A percentile compares a stretch with the other conserved stretches of the same genome.
Evolutionary conservation across 176 grass and related monocot genomes (phyloP).

Genomic region (Triticum urartu): DNA sequence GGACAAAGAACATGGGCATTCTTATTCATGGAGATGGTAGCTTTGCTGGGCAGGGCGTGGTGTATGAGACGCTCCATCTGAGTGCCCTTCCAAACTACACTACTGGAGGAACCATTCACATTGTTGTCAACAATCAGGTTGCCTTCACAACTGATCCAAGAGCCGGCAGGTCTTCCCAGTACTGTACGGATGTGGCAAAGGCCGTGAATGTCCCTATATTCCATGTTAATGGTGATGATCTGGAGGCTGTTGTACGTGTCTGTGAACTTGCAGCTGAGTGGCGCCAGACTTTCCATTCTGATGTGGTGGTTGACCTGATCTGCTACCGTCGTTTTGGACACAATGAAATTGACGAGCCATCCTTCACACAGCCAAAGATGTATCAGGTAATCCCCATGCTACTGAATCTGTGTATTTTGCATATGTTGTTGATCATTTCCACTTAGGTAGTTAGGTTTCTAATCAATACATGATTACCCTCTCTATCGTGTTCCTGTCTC

Average conservation of each 20-base stretch:
- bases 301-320: conserved; percentile 86
- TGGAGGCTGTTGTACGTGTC: conserved; percentile 86
- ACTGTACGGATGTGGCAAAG: conserved; percentile 77
- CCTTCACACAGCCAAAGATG: conserved; percentile 98
- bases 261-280: conserved; percentile 93
- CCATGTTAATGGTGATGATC: conserved; percentile 93
- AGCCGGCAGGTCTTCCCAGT: conserved; percentile 70
- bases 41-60: conserved; percentile 93
- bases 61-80: conserved; percentile 92
- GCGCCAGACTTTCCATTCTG: conserved; percentile 92
- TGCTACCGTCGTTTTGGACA: conserved; percentile 93
- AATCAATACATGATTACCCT: neutral
- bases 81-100: conserved; percentile 94
- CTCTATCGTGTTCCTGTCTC: neutral
- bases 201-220: conserved; percentile 72
- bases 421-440: neutral
- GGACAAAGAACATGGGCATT: conserved; percentile 87
- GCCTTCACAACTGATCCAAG: conserved; percentile 77
- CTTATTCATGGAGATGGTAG: conserved; percentile 94
- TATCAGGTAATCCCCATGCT: conserved; percentile 63
- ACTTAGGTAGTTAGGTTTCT: too few species aligned
- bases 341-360: conserved; percentile 98
- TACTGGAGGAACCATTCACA: conserved; percentile 88
- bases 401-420: neutral
- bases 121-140: conserved; percentile 76